These are phyloP conservation scores for Aphanomyces astaci DNA, from an alignment of 352 stramenopile species.

Conservation along the genomic window DNA sequence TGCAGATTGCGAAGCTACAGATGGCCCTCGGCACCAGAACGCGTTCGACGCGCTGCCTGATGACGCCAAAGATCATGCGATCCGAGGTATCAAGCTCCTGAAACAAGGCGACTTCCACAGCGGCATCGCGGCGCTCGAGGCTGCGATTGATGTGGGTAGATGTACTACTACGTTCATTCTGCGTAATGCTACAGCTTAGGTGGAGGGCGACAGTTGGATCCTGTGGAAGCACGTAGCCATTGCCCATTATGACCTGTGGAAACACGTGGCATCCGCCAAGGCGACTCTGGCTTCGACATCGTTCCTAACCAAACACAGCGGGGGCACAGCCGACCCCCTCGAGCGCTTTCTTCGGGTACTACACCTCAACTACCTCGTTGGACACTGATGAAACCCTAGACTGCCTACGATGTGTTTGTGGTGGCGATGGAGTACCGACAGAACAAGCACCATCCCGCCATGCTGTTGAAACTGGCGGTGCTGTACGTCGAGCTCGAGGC, in stretches of 20 bases:
- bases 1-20: background rate
- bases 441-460: conserved; percentile 50
- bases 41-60: background rate
- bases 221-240: conserved; percentile 56
- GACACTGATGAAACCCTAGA: too few relatives aligned
- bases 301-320: conserved; percentile 21
- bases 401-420: conserved; percentile 65
- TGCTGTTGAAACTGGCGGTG: conserved; percentile 48
- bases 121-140: background rate
- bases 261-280: conserved; percentile 33
- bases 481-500: conserved; percentile 63
- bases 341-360: conserved; percentile 2
- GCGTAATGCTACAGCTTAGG: conserved; percentile 23
- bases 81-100: background rate
- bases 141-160: background rate
- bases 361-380: too few relatives aligned
- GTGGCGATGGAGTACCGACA: conserved; percentile 67
- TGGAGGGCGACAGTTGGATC: conserved; percentile 43
- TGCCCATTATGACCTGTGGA: conserved; percentile 53
- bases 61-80: background rate
- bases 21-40: background rate
- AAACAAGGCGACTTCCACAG: background rate
- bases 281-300: conserved; percentile 32
- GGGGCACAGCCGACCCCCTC: background rate
- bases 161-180: background rate